Base-by-base conservation (phyloP, 495 filamentous ascomycete genomes). In the Xylona heveae region DNA sequence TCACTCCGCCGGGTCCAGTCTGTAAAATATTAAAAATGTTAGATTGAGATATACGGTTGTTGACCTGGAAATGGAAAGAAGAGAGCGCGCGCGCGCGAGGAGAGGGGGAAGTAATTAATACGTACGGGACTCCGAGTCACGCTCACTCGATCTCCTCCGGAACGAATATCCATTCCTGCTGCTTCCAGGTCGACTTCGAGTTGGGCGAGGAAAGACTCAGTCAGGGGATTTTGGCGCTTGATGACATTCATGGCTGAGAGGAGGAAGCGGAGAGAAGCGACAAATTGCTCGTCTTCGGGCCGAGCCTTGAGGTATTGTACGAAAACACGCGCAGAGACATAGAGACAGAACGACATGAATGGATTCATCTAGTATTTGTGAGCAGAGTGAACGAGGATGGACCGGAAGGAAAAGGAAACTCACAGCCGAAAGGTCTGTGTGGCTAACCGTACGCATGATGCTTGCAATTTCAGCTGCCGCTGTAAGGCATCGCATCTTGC, bases 401-500 rank as follows among this genome's bases (percentile, higher is more conserved):
- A 28, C 8, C 22, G 30, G 27, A 24, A 27, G 14, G 22, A 17
- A 26, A 15, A 30, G 21, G 6, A 14, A 8, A 65, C 80, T 55
- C 70, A 94, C 88, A 35, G 64, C 54, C 15, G 74, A 67, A 29
- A 94, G 51, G 46, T 99, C 90, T 33, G 88, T 57, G 48, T 94
- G 85, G 42, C 80, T 79, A 30, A 90, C 73, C 74, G 85, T 79
- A 34, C 79, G 71, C 90, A 99, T 93, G 29, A 93, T 84, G 41
- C 72, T 82, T n/a, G 83, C 78, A 43, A 94, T 90, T 42, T 94
- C 84, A 35, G 80, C 78, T 4, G 88, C 88, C 3, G 88, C 82
- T 15, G 85, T 80, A 35, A 95, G 79, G 42, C 90, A 95, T 33
- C 88, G 65, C 2, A 90, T 66, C 45, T 90, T 91, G 45, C 85